A percentile compares a stretch with the other conserved stretches of the same genome.
These are phyloP conservation scores for Phyllosticta citribraziliensis DNA, from an alignment of 2,329 filamentous ascomycete species.

Conservation along the genomic window DNA sequence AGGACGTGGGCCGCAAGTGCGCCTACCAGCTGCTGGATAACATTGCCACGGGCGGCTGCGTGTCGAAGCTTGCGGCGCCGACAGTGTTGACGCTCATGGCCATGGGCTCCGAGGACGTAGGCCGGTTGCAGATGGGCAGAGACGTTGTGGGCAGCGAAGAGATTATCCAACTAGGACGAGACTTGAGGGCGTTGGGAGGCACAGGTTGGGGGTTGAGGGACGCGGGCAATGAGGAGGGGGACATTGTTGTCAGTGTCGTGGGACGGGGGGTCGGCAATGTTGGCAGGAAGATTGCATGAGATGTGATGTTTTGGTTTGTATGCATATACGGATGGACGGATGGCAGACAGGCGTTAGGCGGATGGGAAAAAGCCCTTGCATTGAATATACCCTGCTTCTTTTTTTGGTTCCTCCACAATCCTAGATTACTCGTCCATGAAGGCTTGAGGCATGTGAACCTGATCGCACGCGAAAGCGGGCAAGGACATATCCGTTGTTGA, in stretches of 20 bases:
- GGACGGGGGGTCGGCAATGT: conserved; percentile 91
- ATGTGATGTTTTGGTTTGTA: not conserved
- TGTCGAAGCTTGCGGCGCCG: conserved; percentile 58
- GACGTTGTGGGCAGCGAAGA: conserved; percentile 76
- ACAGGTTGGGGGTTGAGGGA: conserved; percentile 86
- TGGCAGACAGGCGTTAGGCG: conserved; percentile 1
- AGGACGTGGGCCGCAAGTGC: conserved; percentile 81
- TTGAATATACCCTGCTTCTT: conserved; percentile 3
- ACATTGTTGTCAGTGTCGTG: conserved; percentile 84
- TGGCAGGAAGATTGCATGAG: conserved; percentile 73
- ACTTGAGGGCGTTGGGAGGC: conserved; percentile 79
- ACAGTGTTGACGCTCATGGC: conserved; percentile 86
- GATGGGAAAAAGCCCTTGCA: conserved; percentile 1
- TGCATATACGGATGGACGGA: conserved; percentile 1
- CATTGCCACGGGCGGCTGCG: conserved; percentile 74
- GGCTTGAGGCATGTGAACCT: not conserved
- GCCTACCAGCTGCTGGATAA: conserved; percentile 83
- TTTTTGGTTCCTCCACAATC: not conserved
- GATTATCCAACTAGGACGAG: conserved; percentile 68
- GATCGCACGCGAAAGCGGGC: no score
- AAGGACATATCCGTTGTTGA: no score
- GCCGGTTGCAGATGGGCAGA: conserved; percentile 69
- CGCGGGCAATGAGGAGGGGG: conserved; percentile 46
- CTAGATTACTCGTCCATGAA: not conserved
- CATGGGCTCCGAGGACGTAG: conserved; percentile 95